phyloP scores from a whole-genome alignment of 2,329 filamentous ascomycete species.

The Fusarium sp. region DNA sequence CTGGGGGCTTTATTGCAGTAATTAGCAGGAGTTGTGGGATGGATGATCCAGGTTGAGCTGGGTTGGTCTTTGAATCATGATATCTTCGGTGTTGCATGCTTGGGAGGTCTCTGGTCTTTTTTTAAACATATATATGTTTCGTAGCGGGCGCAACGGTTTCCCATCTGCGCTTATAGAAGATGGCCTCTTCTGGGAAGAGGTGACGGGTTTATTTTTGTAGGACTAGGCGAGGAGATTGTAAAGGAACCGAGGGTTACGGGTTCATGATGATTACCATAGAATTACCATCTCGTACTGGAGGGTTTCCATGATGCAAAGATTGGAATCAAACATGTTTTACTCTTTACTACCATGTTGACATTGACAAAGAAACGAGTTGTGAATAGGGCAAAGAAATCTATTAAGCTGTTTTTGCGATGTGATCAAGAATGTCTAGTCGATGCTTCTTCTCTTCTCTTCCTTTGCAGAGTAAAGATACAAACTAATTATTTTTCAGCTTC shows the following conservation, averaged over 20 bases:
- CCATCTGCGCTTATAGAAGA: constrained; percentile 13
- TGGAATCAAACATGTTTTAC: constrained; percentile 9
- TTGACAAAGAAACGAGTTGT: constrained; percentile 4
- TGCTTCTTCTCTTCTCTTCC: not conserved
- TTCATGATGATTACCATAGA: constrained; percentile 40
- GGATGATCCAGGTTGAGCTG: not conserved
- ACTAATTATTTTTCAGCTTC: not conserved
- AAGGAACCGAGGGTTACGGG: constrained; percentile 12
- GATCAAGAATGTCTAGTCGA: constrained; percentile 1
- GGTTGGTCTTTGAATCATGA: constrained; percentile 15
- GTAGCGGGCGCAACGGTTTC: constrained; percentile 8
- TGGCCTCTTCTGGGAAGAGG: constrained; percentile 28
- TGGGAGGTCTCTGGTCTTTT: not conserved
- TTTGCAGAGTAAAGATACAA: not conserved
- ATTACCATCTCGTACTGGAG: constrained; percentile 27
- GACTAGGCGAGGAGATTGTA: constrained; percentile 33
- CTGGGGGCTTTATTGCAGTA: constrained; percentile 14
- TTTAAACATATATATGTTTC: constrained; percentile 2
- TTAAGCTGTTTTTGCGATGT: constrained; percentile 1
- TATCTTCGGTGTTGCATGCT: constrained; percentile 14
- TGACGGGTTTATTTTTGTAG: constrained; percentile 11
- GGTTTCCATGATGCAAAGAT: constrained; percentile 13
- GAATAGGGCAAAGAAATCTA: constrained; percentile 1
- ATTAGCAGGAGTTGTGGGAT: constrained; percentile 13
- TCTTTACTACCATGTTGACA: constrained; percentile 14